Evolutionary conservation across 2,329 filamentous ascomycete species (phyloP).

Genomic region (Byssothecium circinans): DNA sequence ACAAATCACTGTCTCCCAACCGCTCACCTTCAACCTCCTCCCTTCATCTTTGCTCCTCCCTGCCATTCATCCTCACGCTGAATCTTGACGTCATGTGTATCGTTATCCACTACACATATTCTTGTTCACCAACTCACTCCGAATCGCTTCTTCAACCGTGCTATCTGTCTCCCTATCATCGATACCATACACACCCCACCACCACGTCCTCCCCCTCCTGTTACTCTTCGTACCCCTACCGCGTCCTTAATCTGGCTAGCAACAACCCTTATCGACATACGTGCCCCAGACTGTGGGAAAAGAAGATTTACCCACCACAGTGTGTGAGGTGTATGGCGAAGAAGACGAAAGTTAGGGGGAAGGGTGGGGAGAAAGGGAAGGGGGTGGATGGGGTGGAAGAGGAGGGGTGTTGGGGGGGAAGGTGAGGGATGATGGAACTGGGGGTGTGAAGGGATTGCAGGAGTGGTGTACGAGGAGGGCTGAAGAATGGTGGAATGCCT

Average conservation of each 20-base stretch:
- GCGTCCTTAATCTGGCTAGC: background rate
- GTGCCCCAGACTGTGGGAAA: slow-evolving; percentile 22
- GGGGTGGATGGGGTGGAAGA: background rate
- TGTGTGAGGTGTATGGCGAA: slow-evolving; percentile 19
- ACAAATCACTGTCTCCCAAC: background rate
- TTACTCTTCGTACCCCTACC: background rate
- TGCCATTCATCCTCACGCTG: too few species aligned
- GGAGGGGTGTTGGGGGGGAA: background rate
- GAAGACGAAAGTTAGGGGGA: background rate
- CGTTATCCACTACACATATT: slow-evolving; percentile 19
- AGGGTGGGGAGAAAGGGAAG: background rate
- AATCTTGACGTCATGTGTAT: slow-evolving; percentile 19
- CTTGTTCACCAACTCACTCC: slow-evolving; percentile 14
- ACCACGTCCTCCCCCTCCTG: background rate
- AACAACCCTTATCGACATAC: slow-evolving; percentile 8
- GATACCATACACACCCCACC: background rate
- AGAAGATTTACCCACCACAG: slow-evolving; percentile 17
- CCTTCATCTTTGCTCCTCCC: background rate
- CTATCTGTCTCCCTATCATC: slow-evolving; percentile 4
- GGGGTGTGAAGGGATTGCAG: too few species aligned
- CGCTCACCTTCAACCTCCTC: background rate
- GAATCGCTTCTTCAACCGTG: slow-evolving; percentile 23
- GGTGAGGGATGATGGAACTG: too few species aligned
- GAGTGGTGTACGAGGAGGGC: too few species aligned
- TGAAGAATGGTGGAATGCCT: too few species aligned